Base-by-base conservation (phyloP, 208 protist species). In the Leishmania amazonensis region DNA sequence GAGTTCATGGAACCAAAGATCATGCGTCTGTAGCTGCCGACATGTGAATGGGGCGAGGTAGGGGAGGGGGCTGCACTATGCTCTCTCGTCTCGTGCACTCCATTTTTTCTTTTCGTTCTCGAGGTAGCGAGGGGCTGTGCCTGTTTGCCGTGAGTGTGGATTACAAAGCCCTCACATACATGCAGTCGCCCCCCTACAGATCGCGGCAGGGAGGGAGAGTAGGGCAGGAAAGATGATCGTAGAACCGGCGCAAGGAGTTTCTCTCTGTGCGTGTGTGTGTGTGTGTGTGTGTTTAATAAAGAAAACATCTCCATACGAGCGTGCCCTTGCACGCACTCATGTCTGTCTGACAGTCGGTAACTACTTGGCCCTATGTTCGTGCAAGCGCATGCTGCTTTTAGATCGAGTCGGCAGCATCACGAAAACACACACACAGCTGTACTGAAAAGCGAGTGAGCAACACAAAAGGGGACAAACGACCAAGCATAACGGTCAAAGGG, bases 401-500 rank as follows among this genome's bases (percentile, higher is more conserved):
- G 3, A 42, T 68, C 3, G 15, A 68, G 31, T 21, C 31, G 13
- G 2, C 35, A 45, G 2, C 24, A 3, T 21, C 57, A 64, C 75
- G 24, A 35, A 58, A 17, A 60, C 28, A 76, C 17, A 64, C 73
- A 45, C n/a, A 42, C 47, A n/a, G 21, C 40, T 53, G 49, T 76
- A 84, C 9, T 38, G 21, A 75, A 35, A 62, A 45, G 38, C 64
- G 57, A 74, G 19, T 45, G 28, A 45, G 73, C 19, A 73, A 60
- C 74, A 47, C 2, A 73, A 42, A 24, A 13, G 57, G 31, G 40
- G 13, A 76, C 0, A 75, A 11, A 78, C n/a, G 21, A 35, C 57
- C n/a, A 73, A 81, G 15, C n/a, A n/a, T 13, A 79, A 75, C 15
- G 45, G 54, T 11, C 54, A 45, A 78, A 49, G 31, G 31, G 31